phyloP scores from a whole-genome alignment of 805 yeast species.

The Kluyveromyces dobzhanskii region DNA sequence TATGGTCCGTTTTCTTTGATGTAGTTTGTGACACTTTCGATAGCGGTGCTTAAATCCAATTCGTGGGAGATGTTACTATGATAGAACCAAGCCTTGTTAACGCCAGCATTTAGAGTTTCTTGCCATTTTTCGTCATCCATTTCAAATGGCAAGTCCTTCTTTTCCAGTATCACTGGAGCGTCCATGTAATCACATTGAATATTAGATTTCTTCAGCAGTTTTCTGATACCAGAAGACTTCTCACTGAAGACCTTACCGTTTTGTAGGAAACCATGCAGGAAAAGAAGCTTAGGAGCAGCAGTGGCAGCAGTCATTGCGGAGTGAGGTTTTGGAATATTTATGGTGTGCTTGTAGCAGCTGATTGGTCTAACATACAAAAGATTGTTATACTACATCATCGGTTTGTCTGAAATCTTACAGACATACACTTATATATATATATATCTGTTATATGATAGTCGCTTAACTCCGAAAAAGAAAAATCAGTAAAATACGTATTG shows the following conservation, averaged over 20 bases:
- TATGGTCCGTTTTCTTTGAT: slow-evolving; percentile 68
- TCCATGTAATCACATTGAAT: slow-evolving; percentile 69
- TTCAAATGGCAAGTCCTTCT: slow-evolving; percentile 69
- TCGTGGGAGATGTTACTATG: slow-evolving; percentile 41
- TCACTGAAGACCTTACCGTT: slow-evolving; percentile 76
- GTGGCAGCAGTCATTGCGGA: slow-evolving; percentile 13
- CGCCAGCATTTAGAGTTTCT: slow-evolving; percentile 37
- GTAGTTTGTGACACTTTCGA: slow-evolving; percentile 40
- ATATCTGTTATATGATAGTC: no score
- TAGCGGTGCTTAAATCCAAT: slow-evolving; percentile 42
- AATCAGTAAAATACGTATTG: no score
- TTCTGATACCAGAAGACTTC: slow-evolving; percentile 83
- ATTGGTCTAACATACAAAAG: no score
- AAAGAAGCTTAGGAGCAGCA: slow-evolving; percentile 47
- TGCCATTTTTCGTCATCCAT: slow-evolving; percentile 45
- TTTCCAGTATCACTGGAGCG: slow-evolving; percentile 61
- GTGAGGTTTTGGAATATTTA: no score
- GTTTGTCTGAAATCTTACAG: no score
- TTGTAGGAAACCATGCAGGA: slow-evolving; percentile 88
- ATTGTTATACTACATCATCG: no score
- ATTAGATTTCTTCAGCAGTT: slow-evolving; percentile 54
- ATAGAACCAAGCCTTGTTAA: slow-evolving; percentile 69
- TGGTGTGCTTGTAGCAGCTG: no score
- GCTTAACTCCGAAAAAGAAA: no score
- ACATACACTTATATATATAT: no score